These are phyloP conservation scores for Phialocephala subalpina DNA, from an alignment of 2,329 filamentous ascomycete genomes.

Conservation along the genomic window DNA sequence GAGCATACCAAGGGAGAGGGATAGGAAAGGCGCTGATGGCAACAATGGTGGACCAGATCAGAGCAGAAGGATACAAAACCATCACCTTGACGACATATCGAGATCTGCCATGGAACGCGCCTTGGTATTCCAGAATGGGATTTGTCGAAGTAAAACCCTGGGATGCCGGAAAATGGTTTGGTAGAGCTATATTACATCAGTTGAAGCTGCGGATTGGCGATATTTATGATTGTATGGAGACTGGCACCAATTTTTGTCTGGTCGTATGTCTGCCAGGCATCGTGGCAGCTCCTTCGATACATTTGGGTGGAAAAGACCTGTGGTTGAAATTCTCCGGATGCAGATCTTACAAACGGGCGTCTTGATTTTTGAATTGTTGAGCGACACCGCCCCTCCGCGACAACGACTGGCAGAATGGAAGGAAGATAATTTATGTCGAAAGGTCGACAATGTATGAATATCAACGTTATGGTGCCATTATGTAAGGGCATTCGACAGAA, in stretches of 20 bases:
- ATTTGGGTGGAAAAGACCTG: background rate
- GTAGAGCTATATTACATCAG: background rate
- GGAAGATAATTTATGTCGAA: background rate
- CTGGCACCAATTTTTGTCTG: background rate
- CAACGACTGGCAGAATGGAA: background rate
- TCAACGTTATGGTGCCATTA: constrained; percentile 5
- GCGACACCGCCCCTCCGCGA: background rate
- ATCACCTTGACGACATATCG: constrained; percentile 42
- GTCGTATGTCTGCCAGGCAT: background rate
- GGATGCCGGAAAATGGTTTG: constrained; percentile 34
- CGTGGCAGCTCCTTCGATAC: background rate
- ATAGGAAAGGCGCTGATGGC: constrained; percentile 41
- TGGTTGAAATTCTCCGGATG: background rate
- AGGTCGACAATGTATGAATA: constrained; percentile 3
- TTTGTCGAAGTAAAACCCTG: constrained; percentile 37
- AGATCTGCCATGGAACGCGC: constrained; percentile 41
- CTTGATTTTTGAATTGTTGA: background rate
- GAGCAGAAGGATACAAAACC: constrained; percentile 37
- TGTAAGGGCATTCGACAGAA: constrained; percentile 9
- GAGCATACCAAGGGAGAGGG: constrained; percentile 40
- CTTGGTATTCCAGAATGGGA: constrained; percentile 41
- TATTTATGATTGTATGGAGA: background rate
- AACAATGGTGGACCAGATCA: constrained; percentile 39
- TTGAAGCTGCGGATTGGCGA: background rate
- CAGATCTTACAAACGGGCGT: background rate